Evolutionary conservation across 164 flowering plant genomes (phyloP), one percentile per base, ranked within the genome.

Genomic region (Magnolia changhungtana): DNA sequence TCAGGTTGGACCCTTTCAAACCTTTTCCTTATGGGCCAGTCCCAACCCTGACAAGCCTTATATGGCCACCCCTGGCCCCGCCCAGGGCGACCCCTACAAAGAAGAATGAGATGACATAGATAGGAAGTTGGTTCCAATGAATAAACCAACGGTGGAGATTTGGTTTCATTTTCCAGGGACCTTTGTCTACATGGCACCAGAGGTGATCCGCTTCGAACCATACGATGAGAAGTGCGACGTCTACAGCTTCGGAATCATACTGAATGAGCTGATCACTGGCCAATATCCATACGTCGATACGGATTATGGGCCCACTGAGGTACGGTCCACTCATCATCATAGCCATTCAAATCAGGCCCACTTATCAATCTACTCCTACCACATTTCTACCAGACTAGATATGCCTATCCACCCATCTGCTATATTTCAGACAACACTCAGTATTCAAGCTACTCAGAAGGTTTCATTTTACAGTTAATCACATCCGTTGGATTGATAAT

Each of bases 161-260:
- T 55, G 61, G 8, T 50, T 23, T 10, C 55, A 11, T 23, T 64
- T 72, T 68, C 31, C 81, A 89, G 93, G 93, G 70, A 91, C 93
- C 14, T 89, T 81, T 72, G 90, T 91, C 0, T 90, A 91, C 73
- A 90, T 91, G 96, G 93, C 93, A 1, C 96, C 93, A 2, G 93
- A 91, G 81, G 87, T 91, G 76, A 84, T 89, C 18, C 75, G 85
- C 21, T 77, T 81, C 1, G 87, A 82, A 75, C 91, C 93, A 19
- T 89, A 91, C 70, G 72, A 84, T 64, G 92, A 90, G 76, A 91
- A 90, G 78, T 86, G 91, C 74, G 93, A 91, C 58, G 90, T 91
- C 0, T 90, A 82, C 77, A 90, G 96, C 69, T 90, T 85, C 71
- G 91, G 83, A 0, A 55, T 91, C 67, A 88, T 90, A 66, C 80